Conservation (phyloP, 2,329 filamentous ascomycete species). For the Curvularia lunata region DNA sequence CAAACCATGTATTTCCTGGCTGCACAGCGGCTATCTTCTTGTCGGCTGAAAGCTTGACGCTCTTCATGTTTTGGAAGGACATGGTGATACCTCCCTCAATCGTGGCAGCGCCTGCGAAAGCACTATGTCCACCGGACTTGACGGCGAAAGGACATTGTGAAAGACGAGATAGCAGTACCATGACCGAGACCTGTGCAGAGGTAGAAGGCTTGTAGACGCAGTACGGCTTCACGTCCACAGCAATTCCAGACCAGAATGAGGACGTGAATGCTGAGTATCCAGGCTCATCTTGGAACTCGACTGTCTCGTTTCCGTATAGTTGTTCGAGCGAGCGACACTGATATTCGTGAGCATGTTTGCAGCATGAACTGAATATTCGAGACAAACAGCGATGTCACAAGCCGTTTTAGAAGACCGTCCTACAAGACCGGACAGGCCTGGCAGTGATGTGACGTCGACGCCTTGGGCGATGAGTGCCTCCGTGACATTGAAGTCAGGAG, state of each 20-base stretch:
- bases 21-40: constrained; percentile 36
- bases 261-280: constrained; percentile 21
- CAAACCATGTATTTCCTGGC: constrained; percentile 43
- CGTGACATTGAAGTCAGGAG: constrained; percentile 20
- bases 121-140: constrained; percentile 53
- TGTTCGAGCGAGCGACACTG: constrained; percentile 28
- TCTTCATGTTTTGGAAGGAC: constrained; percentile 45
- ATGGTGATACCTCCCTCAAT: constrained; percentile 54
- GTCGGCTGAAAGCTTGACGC: constrained; percentile 32
- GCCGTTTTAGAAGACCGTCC: not conserved
- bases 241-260: constrained; percentile 33
- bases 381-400: constrained; percentile 23
- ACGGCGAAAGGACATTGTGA: constrained; percentile 49
- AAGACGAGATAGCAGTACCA: constrained; percentile 21
- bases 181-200: constrained; percentile 17
- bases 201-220: constrained; percentile 34
- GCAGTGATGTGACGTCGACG: constrained; percentile 18
- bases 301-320: constrained; percentile 23
- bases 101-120: constrained; percentile 49
- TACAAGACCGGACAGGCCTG: constrained; percentile 9
- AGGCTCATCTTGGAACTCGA: constrained; percentile 9
- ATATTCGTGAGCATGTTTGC: not conserved
- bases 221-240: constrained; percentile 24
- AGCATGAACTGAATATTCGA: not conserved
- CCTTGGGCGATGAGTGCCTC: constrained; percentile 21